Percentiles rank a stretch among this genome's conserved stretches.
phyloP scores from a whole-genome alignment of 2,329 filamentous ascomycete genomes.

The Macrophomina pseudophaseolina region DNA sequence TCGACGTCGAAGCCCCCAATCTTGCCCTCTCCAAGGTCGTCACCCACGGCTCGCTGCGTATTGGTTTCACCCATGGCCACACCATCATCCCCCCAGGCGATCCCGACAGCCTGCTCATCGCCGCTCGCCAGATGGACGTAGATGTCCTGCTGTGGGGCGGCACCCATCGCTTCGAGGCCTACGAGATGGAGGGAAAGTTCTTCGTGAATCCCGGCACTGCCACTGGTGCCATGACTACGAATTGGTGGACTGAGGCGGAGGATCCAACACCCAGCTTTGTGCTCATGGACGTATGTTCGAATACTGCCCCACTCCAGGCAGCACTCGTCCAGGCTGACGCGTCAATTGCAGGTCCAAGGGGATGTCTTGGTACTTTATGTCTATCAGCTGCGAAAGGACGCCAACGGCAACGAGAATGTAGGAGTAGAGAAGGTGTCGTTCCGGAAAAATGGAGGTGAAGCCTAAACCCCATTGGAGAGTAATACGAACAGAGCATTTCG shows the following conservation, averaged over 20 bases:
- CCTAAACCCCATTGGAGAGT: slow-evolving; percentile 30
- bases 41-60: slow-evolving; percentile 70
- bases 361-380: slow-evolving; percentile 96
- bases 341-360: slow-evolving; percentile 75
- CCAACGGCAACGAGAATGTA: slow-evolving; percentile 58
- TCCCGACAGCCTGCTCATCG: slow-evolving; percentile 69
- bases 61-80: slow-evolving; percentile 73
- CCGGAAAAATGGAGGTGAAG: slow-evolving; percentile 54
- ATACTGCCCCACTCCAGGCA: slow-evolving; percentile 4
- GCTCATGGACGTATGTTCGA: slow-evolving; percentile 88
- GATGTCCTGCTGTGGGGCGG: slow-evolving; percentile 73
- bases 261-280: slow-evolving; percentile 91
- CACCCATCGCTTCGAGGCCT: slow-evolving; percentile 72
- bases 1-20: slow-evolving; percentile 70
- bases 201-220: slow-evolving; percentile 73
- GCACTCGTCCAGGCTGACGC: slow-evolving; percentile 19
- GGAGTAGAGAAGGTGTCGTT: slow-evolving; percentile 63
- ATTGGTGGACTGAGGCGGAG: slow-evolving; percentile 61
- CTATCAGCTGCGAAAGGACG: slow-evolving; percentile 66
- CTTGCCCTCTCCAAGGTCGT: slow-evolving; percentile 71
- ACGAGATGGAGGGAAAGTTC: slow-evolving; percentile 74
- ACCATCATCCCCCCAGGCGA: slow-evolving; percentile 73
- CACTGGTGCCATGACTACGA: slow-evolving; percentile 68
- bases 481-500: not conserved
- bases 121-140: slow-evolving; percentile 73